Evolutionary conservation across 2,329 filamentous ascomycete species (phyloP).

Genomic region (Aspergillus sp.): DNA sequence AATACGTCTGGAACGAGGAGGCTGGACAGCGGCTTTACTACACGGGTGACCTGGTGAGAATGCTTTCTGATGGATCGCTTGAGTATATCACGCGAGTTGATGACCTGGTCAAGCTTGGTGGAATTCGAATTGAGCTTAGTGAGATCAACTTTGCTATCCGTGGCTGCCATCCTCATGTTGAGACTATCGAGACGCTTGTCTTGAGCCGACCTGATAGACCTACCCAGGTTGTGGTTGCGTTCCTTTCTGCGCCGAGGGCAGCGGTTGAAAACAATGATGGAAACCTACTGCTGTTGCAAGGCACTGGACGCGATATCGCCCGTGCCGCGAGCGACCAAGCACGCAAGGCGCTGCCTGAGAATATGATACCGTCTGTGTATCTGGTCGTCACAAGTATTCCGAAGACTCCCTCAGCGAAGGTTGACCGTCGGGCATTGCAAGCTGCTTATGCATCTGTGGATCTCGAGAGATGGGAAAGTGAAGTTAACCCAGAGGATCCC

Average conservation of each 20-base stretch:
- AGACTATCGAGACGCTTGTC: constrained; percentile 34
- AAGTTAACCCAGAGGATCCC: constrained; percentile 18
- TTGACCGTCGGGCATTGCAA: constrained; percentile 31
- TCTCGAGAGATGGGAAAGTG: constrained; percentile 28
- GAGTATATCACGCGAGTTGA: constrained; percentile 29
- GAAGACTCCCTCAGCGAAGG: constrained; percentile 32
- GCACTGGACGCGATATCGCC: constrained; percentile 22
- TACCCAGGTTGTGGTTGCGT: constrained; percentile 35
- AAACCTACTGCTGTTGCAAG: constrained; percentile 14
- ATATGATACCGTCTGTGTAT: constrained; percentile 37
- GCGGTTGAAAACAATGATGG: neutral
- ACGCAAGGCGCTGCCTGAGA: constrained; percentile 24
- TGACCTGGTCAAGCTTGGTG: constrained; percentile 28
- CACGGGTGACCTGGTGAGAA: constrained; percentile 34
- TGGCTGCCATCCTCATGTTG: constrained; percentile 28
- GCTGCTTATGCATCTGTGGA: constrained; percentile 26
- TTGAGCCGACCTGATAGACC: constrained; percentile 32
- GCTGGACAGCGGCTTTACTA: constrained; percentile 27
- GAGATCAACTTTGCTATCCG: constrained; percentile 35
- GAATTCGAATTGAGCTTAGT: constrained; percentile 28
- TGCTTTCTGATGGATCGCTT: constrained; percentile 25
- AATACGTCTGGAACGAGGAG: constrained; percentile 32
- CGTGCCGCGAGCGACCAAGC: constrained; percentile 23
- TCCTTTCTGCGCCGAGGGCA: constrained; percentile 27
- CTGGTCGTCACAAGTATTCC: constrained; percentile 31